These are phyloP conservation scores for Blastocystis sp. DNA, from an alignment of 352 stramenopile genomes.

Conservation along the genomic window DNA sequence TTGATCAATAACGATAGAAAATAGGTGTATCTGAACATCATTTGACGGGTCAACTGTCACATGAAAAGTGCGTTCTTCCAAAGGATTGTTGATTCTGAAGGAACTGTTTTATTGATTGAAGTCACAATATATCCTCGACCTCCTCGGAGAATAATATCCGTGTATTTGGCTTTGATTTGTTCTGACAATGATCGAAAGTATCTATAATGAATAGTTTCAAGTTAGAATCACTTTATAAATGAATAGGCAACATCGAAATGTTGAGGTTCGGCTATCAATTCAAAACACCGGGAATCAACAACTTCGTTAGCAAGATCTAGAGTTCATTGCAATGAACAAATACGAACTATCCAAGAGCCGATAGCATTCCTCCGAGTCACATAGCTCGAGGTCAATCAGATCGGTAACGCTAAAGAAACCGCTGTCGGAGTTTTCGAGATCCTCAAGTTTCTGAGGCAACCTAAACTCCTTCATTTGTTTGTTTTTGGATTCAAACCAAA, in stretches of 20 bases:
- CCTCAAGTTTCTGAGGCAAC: neutral
- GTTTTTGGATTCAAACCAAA: slow-evolving; percentile 11
- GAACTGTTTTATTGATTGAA: slow-evolving; percentile 13
- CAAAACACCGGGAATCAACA: slow-evolving; percentile 39
- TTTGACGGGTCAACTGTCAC: neutral
- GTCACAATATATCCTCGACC: slow-evolving; percentile 24
- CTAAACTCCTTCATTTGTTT: slow-evolving; percentile 52
- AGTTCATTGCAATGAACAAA: neutral
- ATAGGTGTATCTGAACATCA: slow-evolving; percentile 18
- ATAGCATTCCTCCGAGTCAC: slow-evolving; percentile 7
- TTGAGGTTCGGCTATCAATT: slow-evolving; percentile 33
- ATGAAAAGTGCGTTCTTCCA: slow-evolving; percentile 43
- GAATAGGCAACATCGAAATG: slow-evolving; percentile 39
- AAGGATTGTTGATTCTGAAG: neutral
- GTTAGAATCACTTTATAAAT: slow-evolving; percentile 19
- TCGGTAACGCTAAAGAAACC: neutral
- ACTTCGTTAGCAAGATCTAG: slow-evolving; percentile 29
- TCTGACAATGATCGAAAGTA: slow-evolving; percentile 49
- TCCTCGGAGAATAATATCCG: slow-evolving; percentile 7
- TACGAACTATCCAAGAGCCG: neutral
- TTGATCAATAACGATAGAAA: slow-evolving; percentile 26
- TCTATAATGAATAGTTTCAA: neutral
- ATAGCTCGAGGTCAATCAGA: slow-evolving; percentile 42
- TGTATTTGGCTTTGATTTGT: neutral
- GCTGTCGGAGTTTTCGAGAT: slow-evolving; percentile 3